These are phyloP conservation scores for Hyaloscypha finlandica DNA, from an alignment of 495 filamentous ascomycete genomes.

Conservation along the genomic window DNA sequence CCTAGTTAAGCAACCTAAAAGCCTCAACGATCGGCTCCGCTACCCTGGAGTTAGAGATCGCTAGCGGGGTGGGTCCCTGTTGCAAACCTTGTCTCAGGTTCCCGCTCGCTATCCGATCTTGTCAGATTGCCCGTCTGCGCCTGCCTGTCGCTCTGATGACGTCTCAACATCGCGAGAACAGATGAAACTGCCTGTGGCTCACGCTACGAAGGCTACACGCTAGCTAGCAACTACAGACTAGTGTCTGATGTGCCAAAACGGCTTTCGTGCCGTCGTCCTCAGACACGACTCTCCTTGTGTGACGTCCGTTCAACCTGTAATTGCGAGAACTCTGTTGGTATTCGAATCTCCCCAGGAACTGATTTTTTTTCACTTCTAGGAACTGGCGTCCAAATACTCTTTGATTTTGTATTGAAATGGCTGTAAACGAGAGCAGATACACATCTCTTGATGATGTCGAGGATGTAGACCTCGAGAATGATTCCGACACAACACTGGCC, in stretches of 20 bases:
- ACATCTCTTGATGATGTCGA: slow-evolving; percentile 3
- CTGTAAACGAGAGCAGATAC: slow-evolving; percentile 14
- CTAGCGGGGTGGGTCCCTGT: not conserved
- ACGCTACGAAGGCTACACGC: not conserved
- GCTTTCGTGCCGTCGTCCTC: not conserved
- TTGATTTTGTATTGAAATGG: not conserved
- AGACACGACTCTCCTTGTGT: not conserved
- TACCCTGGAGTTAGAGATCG: not conserved
- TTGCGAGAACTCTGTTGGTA: not conserved
- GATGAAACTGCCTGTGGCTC: not conserved
- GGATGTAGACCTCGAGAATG: slow-evolving; percentile 21
- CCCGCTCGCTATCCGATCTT: not conserved
- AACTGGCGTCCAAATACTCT: slow-evolving; percentile 4
- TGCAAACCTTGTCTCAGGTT: not conserved
- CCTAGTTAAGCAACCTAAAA: not conserved
- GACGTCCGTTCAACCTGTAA: not conserved
- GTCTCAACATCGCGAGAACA: not conserved
- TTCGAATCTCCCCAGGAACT: not conserved
- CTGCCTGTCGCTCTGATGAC: not conserved
- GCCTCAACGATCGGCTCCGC: not conserved
- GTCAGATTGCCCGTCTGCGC: not conserved
- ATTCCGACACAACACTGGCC: slow-evolving; percentile 28
- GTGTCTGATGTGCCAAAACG: not conserved
- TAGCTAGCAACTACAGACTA: not conserved
- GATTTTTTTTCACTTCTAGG: slow-evolving; percentile 8